A percentile compares a stretch with the other conserved stretches of the same genome.
These are phyloP conservation scores for Saccharomycopsis amapae DNA, from an alignment of 805 yeast genomes.

Conservation along the genomic window DNA sequence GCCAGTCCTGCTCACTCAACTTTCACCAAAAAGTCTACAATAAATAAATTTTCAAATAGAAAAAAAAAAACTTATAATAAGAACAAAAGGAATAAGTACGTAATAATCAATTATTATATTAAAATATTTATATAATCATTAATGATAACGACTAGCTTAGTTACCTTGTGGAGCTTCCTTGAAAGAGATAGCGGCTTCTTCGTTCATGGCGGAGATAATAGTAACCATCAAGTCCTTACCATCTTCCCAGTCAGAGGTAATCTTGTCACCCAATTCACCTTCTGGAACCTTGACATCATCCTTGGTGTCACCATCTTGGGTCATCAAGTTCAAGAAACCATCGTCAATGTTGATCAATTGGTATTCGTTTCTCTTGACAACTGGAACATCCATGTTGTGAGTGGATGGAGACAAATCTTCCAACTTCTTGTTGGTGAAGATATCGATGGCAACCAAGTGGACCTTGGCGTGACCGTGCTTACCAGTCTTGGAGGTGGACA, in stretches of 20 bases:
- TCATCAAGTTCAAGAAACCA: constrained; percentile 95
- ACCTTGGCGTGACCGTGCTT: constrained; percentile 99
- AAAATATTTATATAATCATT: no score
- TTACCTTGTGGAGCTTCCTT: constrained; percentile 99
- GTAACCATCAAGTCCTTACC: constrained; percentile 98
- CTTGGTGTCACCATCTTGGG: constrained; percentile 96
- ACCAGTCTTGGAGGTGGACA: constrained; percentile 99
- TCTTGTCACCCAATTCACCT: constrained; percentile 91
- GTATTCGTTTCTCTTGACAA: constrained; percentile 91
- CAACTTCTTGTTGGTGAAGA: constrained; percentile 98
- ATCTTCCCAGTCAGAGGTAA: constrained; percentile 91
- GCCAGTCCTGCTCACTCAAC: no score
- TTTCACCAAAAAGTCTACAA: no score
- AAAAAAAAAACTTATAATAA: no score
- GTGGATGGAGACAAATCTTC: constrained; percentile 99
- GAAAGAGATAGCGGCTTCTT: constrained; percentile 97
- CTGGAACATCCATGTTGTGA: constrained; percentile 99
- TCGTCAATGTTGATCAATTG: constrained; percentile 98
- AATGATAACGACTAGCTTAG: no score
- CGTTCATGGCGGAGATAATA: constrained; percentile 97
- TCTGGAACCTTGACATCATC: constrained; percentile 98
- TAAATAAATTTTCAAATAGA: no score
- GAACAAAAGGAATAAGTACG: no score
- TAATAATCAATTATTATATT: no score
- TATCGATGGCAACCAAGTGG: constrained; percentile 97